Evolutionary conservation across 257 asterid genomes (phyloP).

Genomic region (Rauvolfia tetraphylla): DNA sequence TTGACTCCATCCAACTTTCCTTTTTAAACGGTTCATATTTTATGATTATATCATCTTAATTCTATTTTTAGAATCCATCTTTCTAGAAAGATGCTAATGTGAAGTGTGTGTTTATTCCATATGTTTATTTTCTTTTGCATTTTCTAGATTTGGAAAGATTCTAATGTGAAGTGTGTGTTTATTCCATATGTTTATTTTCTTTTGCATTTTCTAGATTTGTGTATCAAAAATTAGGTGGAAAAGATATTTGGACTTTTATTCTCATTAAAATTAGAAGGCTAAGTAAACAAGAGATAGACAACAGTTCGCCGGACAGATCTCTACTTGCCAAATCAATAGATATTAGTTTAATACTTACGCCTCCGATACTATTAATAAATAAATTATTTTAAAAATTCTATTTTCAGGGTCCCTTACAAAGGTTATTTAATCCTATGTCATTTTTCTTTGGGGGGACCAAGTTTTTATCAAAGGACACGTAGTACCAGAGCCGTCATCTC

Average conservation of each 20-base stretch:
- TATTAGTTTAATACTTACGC: no score
- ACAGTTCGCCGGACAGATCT: neutral
- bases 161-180: neutral
- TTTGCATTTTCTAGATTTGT: neutral
- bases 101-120: neutral
- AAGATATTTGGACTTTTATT: neutral
- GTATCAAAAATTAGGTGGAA: neutral
- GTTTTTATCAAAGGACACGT: conserved; percentile 11
- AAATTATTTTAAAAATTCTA: no score
- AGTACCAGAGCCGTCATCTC: neutral
- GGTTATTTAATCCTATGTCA: conserved; percentile 8
- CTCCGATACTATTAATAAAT: no score
- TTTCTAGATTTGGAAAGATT: neutral
- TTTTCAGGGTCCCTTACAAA: neutral
- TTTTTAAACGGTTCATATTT: neutral
- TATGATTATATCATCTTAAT: neutral
- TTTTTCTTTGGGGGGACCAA: conserved; percentile 17
- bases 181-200: neutral
- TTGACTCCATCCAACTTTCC: neutral
- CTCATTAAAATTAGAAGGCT: neutral
- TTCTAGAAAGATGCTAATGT: neutral
- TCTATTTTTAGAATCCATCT: neutral
- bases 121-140: neutral
- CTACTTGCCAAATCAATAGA: no score
- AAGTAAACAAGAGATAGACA: neutral